These are phyloP conservation scores for Leishmania amazonensis DNA, from an alignment of 208 protist species.

Conservation along the genomic window DNA sequence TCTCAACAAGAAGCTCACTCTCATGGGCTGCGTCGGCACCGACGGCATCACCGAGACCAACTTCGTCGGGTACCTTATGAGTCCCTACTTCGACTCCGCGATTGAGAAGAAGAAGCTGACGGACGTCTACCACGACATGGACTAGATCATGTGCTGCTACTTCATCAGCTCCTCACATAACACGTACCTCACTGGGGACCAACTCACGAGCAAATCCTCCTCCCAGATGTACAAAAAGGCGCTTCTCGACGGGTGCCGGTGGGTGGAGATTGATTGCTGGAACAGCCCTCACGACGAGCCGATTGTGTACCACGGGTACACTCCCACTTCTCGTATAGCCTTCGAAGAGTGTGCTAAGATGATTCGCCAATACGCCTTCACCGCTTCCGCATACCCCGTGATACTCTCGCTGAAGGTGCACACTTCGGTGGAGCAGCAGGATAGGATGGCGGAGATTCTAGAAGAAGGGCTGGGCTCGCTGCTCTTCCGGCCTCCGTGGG, in stretches of 20 bases:
- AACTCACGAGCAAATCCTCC: constrained; percentile 74
- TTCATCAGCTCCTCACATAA: constrained; percentile 96
- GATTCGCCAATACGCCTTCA: constrained; percentile 76
- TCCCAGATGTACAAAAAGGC: constrained; percentile 69
- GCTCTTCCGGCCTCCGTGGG: constrained; percentile 54
- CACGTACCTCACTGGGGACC: constrained; percentile 95
- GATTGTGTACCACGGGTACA: constrained; percentile 87
- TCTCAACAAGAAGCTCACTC: constrained; percentile 41
- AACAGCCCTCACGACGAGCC: constrained; percentile 68
- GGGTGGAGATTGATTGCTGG: constrained; percentile 89
- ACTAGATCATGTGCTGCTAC: constrained; percentile 80
- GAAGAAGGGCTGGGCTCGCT: constrained; percentile 48
- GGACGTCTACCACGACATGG: constrained; percentile 86
- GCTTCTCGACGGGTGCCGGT: constrained; percentile 78
- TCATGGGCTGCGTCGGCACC: constrained; percentile 41
- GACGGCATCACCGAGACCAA: constrained; percentile 33
- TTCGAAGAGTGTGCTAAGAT: constrained; percentile 59
- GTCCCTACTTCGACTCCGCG: constrained; percentile 35
- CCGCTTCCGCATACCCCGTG: constrained; percentile 64
- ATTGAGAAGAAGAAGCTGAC: constrained; percentile 35
- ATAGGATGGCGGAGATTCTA: constrained; percentile 77
- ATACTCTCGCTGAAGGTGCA: constrained; percentile 88
- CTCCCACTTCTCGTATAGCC: constrained; percentile 67
- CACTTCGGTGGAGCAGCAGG: constrained; percentile 57
- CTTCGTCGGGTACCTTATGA: constrained; percentile 52